Percentiles rank a stretch among this genome's conserved stretches.
Evolutionary conservation across 257 asterid genomes (phyloP).

Genomic region (Salvia miltiorrhiza): DNA sequence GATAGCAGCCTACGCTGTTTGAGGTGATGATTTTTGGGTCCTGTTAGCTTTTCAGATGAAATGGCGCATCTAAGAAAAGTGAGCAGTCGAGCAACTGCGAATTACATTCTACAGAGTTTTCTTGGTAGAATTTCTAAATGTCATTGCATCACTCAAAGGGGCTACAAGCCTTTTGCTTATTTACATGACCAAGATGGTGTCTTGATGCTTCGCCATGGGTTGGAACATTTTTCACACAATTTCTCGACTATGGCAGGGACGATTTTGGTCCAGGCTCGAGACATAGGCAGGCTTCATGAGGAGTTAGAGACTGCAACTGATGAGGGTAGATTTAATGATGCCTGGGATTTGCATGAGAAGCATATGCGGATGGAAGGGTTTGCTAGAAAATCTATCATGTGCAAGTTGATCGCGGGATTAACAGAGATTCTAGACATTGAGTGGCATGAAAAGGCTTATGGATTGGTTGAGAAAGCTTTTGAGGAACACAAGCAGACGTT

Average conservation of each 20-base stretch:
- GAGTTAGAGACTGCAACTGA: constrained; percentile 59
- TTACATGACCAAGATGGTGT: constrained; percentile 13
- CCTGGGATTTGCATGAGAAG: constrained; percentile 75
- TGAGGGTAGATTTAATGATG: constrained; percentile 54
- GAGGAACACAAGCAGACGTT: constrained; percentile 60
- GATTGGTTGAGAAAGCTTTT: constrained; percentile 59
- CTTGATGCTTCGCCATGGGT: constrained; percentile 9
- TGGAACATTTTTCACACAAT: constrained; percentile 22
- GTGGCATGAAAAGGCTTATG: constrained; percentile 72
- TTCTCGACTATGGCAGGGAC: constrained; percentile 58
- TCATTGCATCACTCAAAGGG: constrained; percentile 21
- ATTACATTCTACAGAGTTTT: constrained; percentile 23
- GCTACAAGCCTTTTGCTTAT: constrained; percentile 18
- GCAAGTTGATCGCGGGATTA: constrained; percentile 49
- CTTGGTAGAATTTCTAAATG: constrained; percentile 24
- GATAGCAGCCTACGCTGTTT: constrained; percentile 13
- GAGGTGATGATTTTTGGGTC: background rate
- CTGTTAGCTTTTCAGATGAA: constrained; percentile 20
- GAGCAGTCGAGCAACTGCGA: constrained; percentile 21
- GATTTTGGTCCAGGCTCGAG: constrained; percentile 84
- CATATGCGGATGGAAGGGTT: constrained; percentile 75
- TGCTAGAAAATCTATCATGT: constrained; percentile 64
- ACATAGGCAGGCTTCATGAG: constrained; percentile 64
- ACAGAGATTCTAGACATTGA: constrained; percentile 48
- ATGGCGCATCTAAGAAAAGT: constrained; percentile 44